Conservation (phyloP, 257 asterid species). For the Scutellaria minor region DNA sequence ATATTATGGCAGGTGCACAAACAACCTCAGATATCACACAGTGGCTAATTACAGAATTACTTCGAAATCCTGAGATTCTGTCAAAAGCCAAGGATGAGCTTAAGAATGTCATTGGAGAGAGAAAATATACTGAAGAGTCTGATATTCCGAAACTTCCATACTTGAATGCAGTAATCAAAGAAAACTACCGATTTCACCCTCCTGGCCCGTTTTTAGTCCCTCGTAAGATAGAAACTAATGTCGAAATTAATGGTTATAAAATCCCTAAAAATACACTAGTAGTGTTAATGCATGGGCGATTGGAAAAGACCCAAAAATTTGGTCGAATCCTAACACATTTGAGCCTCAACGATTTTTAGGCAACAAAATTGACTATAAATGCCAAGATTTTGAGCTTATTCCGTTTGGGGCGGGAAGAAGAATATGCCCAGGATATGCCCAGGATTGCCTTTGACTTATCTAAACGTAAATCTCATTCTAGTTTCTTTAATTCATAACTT, state of each 20-base stretch:
- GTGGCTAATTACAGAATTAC: conserved; percentile 34
- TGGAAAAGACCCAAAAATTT: conserved; percentile 12
- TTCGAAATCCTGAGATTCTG: conserved; percentile 7
- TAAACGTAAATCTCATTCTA: conserved; percentile 17
- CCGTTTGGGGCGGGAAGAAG: conserved; percentile 26
- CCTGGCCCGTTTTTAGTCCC: conserved; percentile 13
- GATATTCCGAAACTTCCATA: conserved; percentile 29
- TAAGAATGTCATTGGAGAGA: neutral
- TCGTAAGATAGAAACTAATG: conserved; percentile 6
- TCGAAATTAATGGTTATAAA: conserved; percentile 17
- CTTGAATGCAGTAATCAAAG: conserved; percentile 25
- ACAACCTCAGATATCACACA: neutral
- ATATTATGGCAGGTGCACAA: neutral
- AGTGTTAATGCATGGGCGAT: conserved; percentile 30
- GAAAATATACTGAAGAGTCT: neutral
- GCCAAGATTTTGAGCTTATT: conserved; percentile 24
- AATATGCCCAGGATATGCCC: conserved; percentile 25
- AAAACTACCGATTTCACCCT: conserved; percentile 17
- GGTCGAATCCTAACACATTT: conserved; percentile 26
- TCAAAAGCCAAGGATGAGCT: conserved; percentile 27
- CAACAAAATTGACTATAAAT: conserved; percentile 7
- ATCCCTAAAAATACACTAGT: conserved; percentile 12
- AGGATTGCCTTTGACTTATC: conserved; percentile 30
- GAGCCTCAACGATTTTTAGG: conserved; percentile 32
- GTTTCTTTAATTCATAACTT: conserved; percentile 27